These are phyloP conservation scores for Macroventuria anomochaeta DNA, from an alignment of 2,329 filamentous ascomycete genomes.

Conservation along the genomic window DNA sequence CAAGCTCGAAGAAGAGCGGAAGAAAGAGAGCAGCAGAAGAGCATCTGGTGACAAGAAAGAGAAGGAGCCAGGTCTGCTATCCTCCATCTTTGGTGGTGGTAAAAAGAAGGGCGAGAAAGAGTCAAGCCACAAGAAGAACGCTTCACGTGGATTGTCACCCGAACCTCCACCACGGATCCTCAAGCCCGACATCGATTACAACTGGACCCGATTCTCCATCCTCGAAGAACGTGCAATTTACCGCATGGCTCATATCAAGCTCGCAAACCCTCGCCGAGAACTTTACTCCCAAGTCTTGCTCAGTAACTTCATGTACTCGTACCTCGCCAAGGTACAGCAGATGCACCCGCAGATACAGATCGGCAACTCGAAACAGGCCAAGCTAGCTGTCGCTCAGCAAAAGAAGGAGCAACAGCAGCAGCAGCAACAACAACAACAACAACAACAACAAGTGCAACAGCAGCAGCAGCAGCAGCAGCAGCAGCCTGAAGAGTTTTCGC, in stretches of 20 bases:
- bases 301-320: slow-evolving; percentile 99
- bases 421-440: slow-evolving; percentile 58
- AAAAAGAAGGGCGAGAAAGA: slow-evolving; percentile 88
- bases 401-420: slow-evolving; percentile 49
- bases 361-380: slow-evolving; percentile 77
- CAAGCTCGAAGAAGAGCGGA: slow-evolving; percentile 80
- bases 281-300: slow-evolving; percentile 93
- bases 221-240: slow-evolving; percentile 97
- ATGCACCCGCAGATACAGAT: slow-evolving; percentile 97
- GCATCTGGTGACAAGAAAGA: slow-evolving; percentile 80
- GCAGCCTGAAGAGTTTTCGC: slow-evolving; percentile 41
- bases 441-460: slow-evolving; percentile 19
- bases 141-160: slow-evolving; percentile 76
- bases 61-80: slow-evolving; percentile 86
- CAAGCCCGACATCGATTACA: slow-evolving; percentile 89
- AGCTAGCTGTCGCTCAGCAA: slow-evolving; percentile 61
- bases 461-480: slow-evolving; percentile 20
- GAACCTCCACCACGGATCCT: slow-evolving; percentile 74
- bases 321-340: slow-evolving; percentile 96
- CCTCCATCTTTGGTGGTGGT: slow-evolving; percentile 86
- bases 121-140: slow-evolving; percentile 73
- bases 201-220: slow-evolving; percentile 94
- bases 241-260: slow-evolving; percentile 97
- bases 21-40: slow-evolving; percentile 79
- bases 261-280: slow-evolving; percentile 93